Evolutionary conservation across 371 early-diverging fungal species (phyloP), one percentile per base, ranked within the genome.

Genomic region (Conidiobolus incongruus): DNA sequence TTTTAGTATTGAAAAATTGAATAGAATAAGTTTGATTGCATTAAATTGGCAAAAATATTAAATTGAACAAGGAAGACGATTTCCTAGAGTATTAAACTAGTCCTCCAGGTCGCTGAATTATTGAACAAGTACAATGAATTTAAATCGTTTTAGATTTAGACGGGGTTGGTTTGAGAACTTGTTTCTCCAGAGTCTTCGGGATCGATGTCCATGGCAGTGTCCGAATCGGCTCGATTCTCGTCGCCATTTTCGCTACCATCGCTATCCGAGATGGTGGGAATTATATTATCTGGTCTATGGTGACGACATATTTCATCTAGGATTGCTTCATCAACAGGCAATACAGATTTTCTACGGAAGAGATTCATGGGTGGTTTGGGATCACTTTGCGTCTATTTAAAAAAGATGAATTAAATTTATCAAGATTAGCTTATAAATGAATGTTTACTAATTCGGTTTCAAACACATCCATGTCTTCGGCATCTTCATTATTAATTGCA

Each of bases 311-410:
- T 61, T 54, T 86, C 86, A 16, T 74, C 64, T 45, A 84, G 64
- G 10, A 89, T 81, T 17, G 63, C 61, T 52, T 79, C 81, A 52
- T 86, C 82, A 46, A 89, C 84, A 29, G 90, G 90, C 52, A 89
- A 70, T 44, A 89, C 85, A 8, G 85, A 84, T 63, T 89, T 89
- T 49, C 90, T 63, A 45, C 90, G 66, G 64, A 86, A 84, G 40
- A 80, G 71, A 48, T 68, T 77, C 38, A 72, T 71, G 0, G 66
- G 59, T 8, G 72, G 71, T 13, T 60, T 55, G 17, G 44, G 42
- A 49, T 54, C 35, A 48, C 52, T 37, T 48, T 28, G 31, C 46
- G 47, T 13, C 52, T 56, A 17, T 42, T 51, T 33, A 53, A 52
- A 24, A 50, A 20, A 15, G 51, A 47, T 29, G 45, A 45, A 26